Percentiles rank a stretch among this genome's conserved stretches.
Conservation (phyloP, 1,284 basidiomycete species). For the Rhodotorula sp. region DNA sequence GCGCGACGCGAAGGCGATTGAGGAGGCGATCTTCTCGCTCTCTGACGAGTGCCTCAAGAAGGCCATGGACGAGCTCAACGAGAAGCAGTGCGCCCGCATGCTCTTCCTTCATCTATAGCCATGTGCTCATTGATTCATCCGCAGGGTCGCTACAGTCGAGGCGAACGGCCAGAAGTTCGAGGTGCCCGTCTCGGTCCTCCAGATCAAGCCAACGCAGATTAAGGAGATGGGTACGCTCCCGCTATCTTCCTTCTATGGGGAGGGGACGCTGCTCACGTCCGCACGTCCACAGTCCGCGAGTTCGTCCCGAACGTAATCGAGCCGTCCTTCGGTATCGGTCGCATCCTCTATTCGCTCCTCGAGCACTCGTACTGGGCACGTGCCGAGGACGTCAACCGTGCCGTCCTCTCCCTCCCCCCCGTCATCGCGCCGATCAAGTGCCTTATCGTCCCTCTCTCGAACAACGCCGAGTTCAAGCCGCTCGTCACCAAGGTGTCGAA, state of each 20-base stretch:
- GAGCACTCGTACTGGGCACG: constrained; percentile 97
- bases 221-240: constrained; percentile 75
- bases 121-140: neutral
- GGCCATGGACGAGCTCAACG: constrained; percentile 70
- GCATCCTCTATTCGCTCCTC: constrained; percentile 89
- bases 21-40: constrained; percentile 68
- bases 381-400: constrained; percentile 84
- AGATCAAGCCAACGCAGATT: constrained; percentile 75
- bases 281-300: constrained; percentile 71
- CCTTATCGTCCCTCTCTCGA: constrained; percentile 92
- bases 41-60: constrained; percentile 69
- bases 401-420: constrained; percentile 84
- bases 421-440: constrained; percentile 95
- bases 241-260: neutral
- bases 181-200: constrained; percentile 73
- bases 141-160: constrained; percentile 40
- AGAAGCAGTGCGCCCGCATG: constrained; percentile 63
- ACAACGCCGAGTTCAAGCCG: constrained; percentile 80
- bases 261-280: neutral
- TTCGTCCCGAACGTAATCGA: constrained; percentile 98
- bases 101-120: neutral
- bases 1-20: constrained; percentile 73
- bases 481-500: constrained; percentile 83
- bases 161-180: constrained; percentile 69
- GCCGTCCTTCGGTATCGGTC: constrained; percentile 96